Conservation (phyloP, 805 yeast species). For the Metschnikowia drakensbergensis region DNA sequence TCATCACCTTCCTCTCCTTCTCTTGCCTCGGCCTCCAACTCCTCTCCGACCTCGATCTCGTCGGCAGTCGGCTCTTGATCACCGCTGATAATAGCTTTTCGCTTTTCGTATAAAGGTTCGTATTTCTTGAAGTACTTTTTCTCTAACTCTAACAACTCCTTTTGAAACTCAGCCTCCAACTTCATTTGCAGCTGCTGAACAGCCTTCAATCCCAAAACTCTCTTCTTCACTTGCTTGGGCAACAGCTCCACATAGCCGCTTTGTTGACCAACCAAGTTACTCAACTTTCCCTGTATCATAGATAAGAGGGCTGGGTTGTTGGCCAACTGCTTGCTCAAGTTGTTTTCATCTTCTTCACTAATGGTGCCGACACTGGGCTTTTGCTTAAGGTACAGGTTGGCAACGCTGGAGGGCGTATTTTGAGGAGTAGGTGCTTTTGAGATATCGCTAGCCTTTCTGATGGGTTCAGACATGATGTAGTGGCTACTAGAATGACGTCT, state of each 20-base stretch:
- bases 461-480: conserved; percentile 74
- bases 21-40: conserved; percentile 54
- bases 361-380: conserved; percentile 61
- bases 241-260: conserved; percentile 80
- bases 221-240: conserved; percentile 66
- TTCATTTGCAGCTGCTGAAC: conserved; percentile 76
- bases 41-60: conserved; percentile 76
- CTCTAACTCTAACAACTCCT: conserved; percentile 82
- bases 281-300: conserved; percentile 86
- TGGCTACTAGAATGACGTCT: not conserved
- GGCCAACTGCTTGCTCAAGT: conserved; percentile 49
- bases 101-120: conserved; percentile 68
- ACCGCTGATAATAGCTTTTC: conserved; percentile 73
- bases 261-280: conserved; percentile 77
- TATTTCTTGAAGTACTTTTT: conserved; percentile 70
- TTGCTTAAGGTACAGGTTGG: conserved; percentile 65
- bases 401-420: conserved; percentile 90
- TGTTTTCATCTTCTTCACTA: conserved; percentile 45
- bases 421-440: conserved; percentile 98
- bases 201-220: conserved; percentile 79
- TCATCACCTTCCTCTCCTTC: conserved; percentile 42
- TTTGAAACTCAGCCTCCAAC: conserved; percentile 87
- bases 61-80: conserved; percentile 69
- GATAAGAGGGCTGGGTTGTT: conserved; percentile 80
- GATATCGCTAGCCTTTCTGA: conserved; percentile 70